These are phyloP conservation scores for Pyrus pyrifolia DNA, from an alignment of 306 rosid genomes.

Conservation along the genomic window DNA sequence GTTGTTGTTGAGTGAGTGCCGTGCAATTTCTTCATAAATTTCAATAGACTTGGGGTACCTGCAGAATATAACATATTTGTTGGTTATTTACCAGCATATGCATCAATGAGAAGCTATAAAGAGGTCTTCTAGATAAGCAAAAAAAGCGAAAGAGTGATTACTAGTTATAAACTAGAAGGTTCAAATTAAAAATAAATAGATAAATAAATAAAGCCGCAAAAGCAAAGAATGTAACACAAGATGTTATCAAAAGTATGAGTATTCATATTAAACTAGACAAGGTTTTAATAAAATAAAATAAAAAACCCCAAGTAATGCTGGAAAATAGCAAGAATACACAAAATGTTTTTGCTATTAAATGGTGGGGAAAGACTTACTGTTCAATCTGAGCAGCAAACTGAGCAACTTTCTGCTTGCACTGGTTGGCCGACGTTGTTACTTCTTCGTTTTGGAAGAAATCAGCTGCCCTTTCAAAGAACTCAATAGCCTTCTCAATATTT, in stretches of 20 bases:
- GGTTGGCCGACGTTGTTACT: conserved; percentile 76
- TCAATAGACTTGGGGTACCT: conserved; percentile 79
- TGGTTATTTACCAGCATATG: background rate
- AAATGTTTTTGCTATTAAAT: background rate
- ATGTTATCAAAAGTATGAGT: background rate
- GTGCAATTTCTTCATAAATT: conserved; percentile 83
- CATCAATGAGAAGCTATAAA: background rate
- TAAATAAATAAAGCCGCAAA: background rate
- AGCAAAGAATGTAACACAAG: background rate
- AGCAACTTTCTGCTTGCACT: conserved; percentile 96
- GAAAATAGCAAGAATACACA: background rate
- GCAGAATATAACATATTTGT: conserved; percentile 5
- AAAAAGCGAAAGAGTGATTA: background rate
- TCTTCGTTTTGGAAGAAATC: conserved; percentile 90
- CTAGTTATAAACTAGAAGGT: background rate
- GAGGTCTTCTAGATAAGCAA: background rate
- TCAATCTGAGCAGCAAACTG: conserved; percentile 89
- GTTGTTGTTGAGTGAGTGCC: conserved; percentile 75
- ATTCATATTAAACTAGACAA: background rate
- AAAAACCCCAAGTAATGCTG: background rate
- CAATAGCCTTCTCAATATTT: conserved; percentile 67
- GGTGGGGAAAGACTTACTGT: conserved; percentile 44
- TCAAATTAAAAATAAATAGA: background rate
- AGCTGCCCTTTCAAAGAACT: conserved; percentile 78
- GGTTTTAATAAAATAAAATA: background rate